Percentiles rank a stretch among this genome's conserved stretches.
phyloP scores from a whole-genome alignment of 257 asterid species.

The Nicotiana tomentosiformis region DNA sequence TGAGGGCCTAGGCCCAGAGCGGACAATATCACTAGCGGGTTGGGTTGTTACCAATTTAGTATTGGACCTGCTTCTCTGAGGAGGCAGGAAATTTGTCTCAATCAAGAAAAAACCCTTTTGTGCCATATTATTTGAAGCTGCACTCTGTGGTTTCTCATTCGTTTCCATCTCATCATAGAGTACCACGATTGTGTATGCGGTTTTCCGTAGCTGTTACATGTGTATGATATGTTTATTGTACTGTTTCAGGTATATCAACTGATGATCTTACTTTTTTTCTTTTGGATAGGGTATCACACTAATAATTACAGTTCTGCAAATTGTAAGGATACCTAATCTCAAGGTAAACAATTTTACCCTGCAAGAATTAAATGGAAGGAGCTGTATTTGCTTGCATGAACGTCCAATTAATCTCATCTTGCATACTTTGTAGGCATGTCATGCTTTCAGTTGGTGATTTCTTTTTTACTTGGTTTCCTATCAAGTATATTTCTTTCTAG shows the following conservation, averaged over 20 bases:
- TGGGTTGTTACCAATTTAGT: too few relatives aligned
- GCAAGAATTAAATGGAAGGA: conserved; percentile 2
- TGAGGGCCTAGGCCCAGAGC: too few relatives aligned
- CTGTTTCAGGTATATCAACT: conserved; percentile 7
- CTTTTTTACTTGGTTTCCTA: not conserved
- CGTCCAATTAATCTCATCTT: conserved; percentile 4
- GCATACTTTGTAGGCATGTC: not conserved
- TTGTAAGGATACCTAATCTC: conserved; percentile 87
- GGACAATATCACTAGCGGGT: too few relatives aligned
- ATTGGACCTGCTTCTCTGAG: too few relatives aligned
- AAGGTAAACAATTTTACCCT: conserved; percentile 45
- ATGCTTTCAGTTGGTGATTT: not conserved
- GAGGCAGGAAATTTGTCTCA: too few relatives aligned
- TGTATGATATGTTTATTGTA: not conserved
- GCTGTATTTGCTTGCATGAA: not conserved
- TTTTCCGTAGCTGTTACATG: not conserved
- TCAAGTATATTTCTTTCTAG: not conserved
- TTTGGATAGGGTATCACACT: conserved; percentile 72
- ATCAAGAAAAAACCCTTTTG: not conserved
- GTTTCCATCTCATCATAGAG: not conserved
- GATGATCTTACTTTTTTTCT: conserved; percentile 11
- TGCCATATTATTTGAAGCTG: not conserved
- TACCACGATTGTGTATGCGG: not conserved
- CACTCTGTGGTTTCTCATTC: not conserved
- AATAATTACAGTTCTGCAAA: conserved; percentile 87